These are phyloP conservation scores for Pterocarpus macrocarpus DNA, from an alignment of 306 rosid genomes.

Conservation along the genomic window DNA sequence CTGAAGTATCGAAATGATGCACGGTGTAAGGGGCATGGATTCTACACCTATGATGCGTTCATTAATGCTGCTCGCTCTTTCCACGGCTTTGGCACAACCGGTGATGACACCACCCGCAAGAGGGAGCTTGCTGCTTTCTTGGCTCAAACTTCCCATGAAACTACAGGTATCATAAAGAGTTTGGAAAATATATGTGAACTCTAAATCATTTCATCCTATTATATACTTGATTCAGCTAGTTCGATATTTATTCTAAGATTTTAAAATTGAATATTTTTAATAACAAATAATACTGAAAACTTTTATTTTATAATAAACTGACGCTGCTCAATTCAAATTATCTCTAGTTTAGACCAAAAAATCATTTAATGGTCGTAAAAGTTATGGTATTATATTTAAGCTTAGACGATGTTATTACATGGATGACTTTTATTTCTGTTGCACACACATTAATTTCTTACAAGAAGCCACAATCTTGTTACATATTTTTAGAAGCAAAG, in stretches of 20 bases:
- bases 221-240: too few relatives aligned
- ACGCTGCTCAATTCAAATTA: too few relatives aligned
- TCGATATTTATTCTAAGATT: too few relatives aligned
- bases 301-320: too few relatives aligned
- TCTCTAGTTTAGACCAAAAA: too few relatives aligned
- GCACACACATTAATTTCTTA: background rate
- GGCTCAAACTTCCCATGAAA: slow-evolving; percentile 82
- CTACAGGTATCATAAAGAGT: slow-evolving; percentile 46
- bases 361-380: too few relatives aligned
- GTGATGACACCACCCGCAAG: slow-evolving; percentile 57
- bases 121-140: slow-evolving; percentile 80
- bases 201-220: too few relatives aligned
- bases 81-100: slow-evolving; percentile 61
- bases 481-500: background rate
- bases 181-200: too few relatives aligned
- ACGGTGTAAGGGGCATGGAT: slow-evolving; percentile 49
- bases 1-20: slow-evolving; percentile 66
- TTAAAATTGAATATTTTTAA: too few relatives aligned
- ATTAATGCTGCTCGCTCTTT: slow-evolving; percentile 60
- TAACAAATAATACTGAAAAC: too few relatives aligned
- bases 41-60: slow-evolving; percentile 67
- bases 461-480: background rate
- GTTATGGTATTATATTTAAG: too few relatives aligned
- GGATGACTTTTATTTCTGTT: background rate
- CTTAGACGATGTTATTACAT: too few relatives aligned